phyloP scores from a whole-genome alignment of 768 basidiomycete species.

The Tricholoma hemisulphureum region DNA sequence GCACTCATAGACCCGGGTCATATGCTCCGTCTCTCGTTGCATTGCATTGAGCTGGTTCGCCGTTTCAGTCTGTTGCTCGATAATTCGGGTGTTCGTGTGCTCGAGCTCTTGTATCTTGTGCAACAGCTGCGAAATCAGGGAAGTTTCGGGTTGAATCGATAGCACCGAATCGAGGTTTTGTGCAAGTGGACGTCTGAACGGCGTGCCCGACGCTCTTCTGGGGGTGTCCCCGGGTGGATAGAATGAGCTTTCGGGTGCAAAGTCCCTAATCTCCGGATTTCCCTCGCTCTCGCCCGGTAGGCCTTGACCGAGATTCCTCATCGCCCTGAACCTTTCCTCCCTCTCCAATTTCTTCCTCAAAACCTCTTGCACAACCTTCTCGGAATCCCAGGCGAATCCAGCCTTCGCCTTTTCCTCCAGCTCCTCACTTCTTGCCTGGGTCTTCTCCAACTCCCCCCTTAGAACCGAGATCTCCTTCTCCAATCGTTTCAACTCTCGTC shows the following conservation, averaged over 20 bases:
- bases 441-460: constrained; percentile 72
- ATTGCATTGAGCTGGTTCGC: constrained; percentile 61
- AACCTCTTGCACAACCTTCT: constrained; percentile 41
- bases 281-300: constrained; percentile 29
- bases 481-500: constrained; percentile 64
- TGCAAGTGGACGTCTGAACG: constrained; percentile 11
- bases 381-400: constrained; percentile 40
- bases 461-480: constrained; percentile 80
- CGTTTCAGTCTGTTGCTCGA: constrained; percentile 63
- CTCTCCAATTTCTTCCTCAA: constrained; percentile 49
- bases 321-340: constrained; percentile 52
- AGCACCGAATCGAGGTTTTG: constrained; percentile 5
- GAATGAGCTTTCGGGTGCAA: constrained; percentile 57
- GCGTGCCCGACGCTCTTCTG: constrained; percentile 12
- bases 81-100: constrained; percentile 65
- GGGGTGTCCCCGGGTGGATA: constrained; percentile 26
- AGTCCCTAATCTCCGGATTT: constrained; percentile 44
- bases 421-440: constrained; percentile 68
- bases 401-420: constrained; percentile 64
- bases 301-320: constrained; percentile 41
- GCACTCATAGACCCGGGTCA: constrained; percentile 67
- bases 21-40: constrained; percentile 69
- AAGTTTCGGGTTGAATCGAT: constrained; percentile 40
- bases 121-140: constrained; percentile 68
- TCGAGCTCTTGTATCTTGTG: constrained; percentile 77